A percentile compares a stretch with the other conserved stretches of the same genome.
These are phyloP conservation scores for Fusarium subtropicale DNA, from an alignment of 2,329 filamentous ascomycete genomes.

Conservation along the genomic window DNA sequence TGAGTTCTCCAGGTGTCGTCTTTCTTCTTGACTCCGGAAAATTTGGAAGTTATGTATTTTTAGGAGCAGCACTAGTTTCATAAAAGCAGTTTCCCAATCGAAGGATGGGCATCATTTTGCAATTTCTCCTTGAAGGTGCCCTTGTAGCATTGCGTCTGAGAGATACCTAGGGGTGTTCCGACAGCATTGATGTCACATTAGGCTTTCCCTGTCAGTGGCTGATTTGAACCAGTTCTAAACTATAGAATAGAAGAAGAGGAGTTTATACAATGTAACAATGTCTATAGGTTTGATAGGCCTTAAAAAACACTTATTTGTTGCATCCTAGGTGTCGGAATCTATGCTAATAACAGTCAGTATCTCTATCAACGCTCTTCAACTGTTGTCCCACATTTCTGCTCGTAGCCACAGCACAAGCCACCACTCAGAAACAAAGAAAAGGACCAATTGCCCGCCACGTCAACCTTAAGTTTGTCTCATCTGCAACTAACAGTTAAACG, in stretches of 20 bases:
- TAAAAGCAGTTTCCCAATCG: neutral
- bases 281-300: neutral
- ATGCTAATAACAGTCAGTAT: neutral
- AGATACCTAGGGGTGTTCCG: neutral
- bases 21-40: neutral
- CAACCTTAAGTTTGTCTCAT: constrained; percentile 37
- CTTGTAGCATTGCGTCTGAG: neutral
- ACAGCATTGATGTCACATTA: neutral
- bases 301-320: neutral
- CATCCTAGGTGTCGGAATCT: neutral
- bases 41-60: neutral
- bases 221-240: neutral
- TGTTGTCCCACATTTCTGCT: constrained; percentile 9
- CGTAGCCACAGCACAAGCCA: constrained; percentile 43
- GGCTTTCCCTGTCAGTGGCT: neutral
- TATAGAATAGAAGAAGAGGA: neutral
- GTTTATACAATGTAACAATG: neutral
- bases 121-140: neutral
- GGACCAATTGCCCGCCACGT: constrained; percentile 37
- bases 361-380: neutral
- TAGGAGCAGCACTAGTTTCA: neutral
- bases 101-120: neutral
- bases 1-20: neutral
- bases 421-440: constrained; percentile 26
- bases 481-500: constrained; percentile 39